phyloP scores from a whole-genome alignment of 2,329 filamentous ascomycete genomes.

The Fusarium sp. region DNA sequence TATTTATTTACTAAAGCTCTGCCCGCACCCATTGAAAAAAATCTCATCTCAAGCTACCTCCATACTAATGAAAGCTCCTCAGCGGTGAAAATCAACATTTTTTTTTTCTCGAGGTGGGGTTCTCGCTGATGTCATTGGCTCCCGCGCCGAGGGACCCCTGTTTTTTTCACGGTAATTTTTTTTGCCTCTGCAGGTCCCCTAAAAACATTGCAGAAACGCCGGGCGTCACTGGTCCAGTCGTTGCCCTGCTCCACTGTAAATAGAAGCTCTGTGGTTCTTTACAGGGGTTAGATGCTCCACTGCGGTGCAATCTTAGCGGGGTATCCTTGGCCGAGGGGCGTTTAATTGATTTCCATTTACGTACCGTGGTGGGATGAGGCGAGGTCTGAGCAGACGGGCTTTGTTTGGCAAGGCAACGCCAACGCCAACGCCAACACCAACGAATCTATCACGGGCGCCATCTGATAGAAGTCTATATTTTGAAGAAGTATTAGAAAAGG shows the following conservation, averaged over 20 bases:
- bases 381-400: background rate
- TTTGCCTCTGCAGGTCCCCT: slow-evolving; percentile 26
- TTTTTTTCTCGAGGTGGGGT: slow-evolving; percentile 41
- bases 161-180: slow-evolving; percentile 26
- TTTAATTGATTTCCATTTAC: slow-evolving; percentile 29
- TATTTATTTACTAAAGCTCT: slow-evolving; percentile 26
- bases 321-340: slow-evolving; percentile 21
- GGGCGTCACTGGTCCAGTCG: slow-evolving; percentile 30
- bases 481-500: background rate
- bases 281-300: slow-evolving; percentile 20
- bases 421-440: slow-evolving; percentile 3
- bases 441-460: background rate
- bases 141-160: slow-evolving; percentile 36
- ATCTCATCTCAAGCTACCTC: slow-evolving; percentile 5
- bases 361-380: background rate
- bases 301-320: slow-evolving; percentile 27
- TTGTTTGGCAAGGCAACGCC: background rate
- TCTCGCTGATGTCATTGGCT: slow-evolving; percentile 44
- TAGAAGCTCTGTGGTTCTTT: slow-evolving; percentile 23
- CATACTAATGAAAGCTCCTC: slow-evolving; percentile 18
- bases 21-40: slow-evolving; percentile 12
- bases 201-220: slow-evolving; percentile 20
- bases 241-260: slow-evolving; percentile 27
- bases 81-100: slow-evolving; percentile 40
- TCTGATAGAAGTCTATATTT: background rate